Conservation (phyloP, 108 stramenopile genomes). For the Skeletonema marinoi region DNA sequence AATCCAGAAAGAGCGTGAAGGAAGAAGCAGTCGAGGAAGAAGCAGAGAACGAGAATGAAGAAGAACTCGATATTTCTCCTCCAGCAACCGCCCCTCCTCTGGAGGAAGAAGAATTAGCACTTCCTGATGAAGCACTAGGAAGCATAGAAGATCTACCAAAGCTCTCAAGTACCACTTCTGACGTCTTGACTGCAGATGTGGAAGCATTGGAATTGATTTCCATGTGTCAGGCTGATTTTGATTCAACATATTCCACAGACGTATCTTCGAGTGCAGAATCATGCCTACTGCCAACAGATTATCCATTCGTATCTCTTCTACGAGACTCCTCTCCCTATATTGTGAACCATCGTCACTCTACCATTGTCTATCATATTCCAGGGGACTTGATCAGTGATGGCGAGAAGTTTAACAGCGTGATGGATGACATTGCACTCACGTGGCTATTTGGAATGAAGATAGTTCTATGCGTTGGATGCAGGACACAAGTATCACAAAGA, state of each 20-base stretch:
- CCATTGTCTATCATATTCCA: conserved; percentile 92
- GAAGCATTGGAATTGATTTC: conserved; percentile 36
- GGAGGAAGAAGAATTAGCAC: background rate
- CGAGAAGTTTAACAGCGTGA: conserved; percentile 67
- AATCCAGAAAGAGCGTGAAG: background rate
- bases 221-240: conserved; percentile 31
- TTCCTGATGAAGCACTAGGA: background rate
- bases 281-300: conserved; percentile 22
- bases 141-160: background rate
- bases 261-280: background rate
- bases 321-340: conserved; percentile 93
- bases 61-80: background rate
- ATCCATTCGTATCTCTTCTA: conserved; percentile 88
- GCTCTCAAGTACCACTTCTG: background rate
- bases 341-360: conserved; percentile 89
- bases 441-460: conserved; percentile 93
- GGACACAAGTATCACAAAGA: conserved; percentile 39
- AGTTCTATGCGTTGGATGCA: conserved; percentile 76
- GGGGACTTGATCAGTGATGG: conserved; percentile 64
- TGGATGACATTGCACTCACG: conserved; percentile 92
- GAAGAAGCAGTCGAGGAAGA: conserved; percentile 15
- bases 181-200: conserved; percentile 32
- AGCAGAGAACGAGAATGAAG: conserved; percentile 14
- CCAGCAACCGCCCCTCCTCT: background rate
- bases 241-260: conserved; percentile 4